Evolutionary conservation across 2,329 filamentous ascomycete genomes (phyloP).

Genomic region (Cytospora piceicola): DNA sequence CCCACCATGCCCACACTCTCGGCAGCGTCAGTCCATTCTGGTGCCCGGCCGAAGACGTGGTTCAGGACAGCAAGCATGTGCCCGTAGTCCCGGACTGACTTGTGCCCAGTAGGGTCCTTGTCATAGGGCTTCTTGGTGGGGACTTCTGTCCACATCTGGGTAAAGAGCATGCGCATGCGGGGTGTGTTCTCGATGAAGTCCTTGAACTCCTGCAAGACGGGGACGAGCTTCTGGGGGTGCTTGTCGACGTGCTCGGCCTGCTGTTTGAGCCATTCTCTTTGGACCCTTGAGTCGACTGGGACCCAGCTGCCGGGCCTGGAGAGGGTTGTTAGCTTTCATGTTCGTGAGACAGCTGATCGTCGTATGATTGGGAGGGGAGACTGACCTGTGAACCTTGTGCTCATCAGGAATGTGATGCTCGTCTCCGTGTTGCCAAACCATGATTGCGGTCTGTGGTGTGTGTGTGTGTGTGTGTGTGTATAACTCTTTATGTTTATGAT

Average conservation of each 20-base stretch:
- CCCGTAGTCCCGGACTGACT: slow-evolving; percentile 66
- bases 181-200: slow-evolving; percentile 66
- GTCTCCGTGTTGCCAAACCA: slow-evolving; percentile 56
- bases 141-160: slow-evolving; percentile 70
- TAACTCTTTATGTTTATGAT: too few species aligned
- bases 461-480: too few species aligned
- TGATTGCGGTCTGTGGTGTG: slow-evolving; percentile 36
- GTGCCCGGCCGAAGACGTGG: slow-evolving; percentile 56
- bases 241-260: slow-evolving; percentile 60
- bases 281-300: slow-evolving; percentile 63
- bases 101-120: slow-evolving; percentile 63
- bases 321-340: slow-evolving; percentile 4
- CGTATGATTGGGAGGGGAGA: neutral
- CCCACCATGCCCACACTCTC: slow-evolving; percentile 57
- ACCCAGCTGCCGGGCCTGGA: slow-evolving; percentile 63
- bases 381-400: slow-evolving; percentile 51
- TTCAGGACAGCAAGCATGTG: slow-evolving; percentile 71
- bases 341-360: neutral
- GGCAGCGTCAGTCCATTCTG: slow-evolving; percentile 57
- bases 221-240: slow-evolving; percentile 55
- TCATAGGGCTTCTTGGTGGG: slow-evolving; percentile 63
- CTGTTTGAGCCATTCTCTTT: slow-evolving; percentile 64
- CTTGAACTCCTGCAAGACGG: slow-evolving; percentile 67
- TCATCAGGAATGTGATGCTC: slow-evolving; percentile 55
- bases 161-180: slow-evolving; percentile 68